phyloP scores from a whole-genome alignment of 768 basidiomycete species.

The Pleurotus djamor region DNA sequence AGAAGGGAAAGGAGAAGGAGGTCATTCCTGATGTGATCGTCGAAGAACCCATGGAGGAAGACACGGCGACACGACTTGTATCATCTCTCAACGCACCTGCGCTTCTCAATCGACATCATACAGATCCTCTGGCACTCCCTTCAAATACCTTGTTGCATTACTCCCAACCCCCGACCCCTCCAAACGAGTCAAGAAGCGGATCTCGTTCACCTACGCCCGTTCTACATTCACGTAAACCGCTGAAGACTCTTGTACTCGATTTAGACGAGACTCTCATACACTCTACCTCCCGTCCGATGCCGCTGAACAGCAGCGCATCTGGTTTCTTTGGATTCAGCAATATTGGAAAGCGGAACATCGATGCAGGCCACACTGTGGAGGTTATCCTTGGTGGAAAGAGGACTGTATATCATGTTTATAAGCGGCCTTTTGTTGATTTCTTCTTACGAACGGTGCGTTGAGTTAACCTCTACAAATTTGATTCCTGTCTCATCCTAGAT shows the following conservation, averaged over 20 bases:
- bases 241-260: slow-evolving; percentile 97
- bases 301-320: slow-evolving; percentile 39
- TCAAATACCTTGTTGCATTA: slow-evolving; percentile 4
- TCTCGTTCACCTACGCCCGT: slow-evolving; percentile 50
- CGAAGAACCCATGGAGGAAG: neutral
- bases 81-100: neutral
- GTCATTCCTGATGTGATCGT: neutral
- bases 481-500: neutral
- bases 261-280: slow-evolving; percentile 99
- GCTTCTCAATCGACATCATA: neutral
- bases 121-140: neutral
- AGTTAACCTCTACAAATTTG: slow-evolving; percentile 5
- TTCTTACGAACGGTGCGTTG: slow-evolving; percentile 79
- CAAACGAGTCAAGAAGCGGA: slow-evolving; percentile 16
- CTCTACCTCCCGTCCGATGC: slow-evolving; percentile 83
- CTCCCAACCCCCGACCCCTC: slow-evolving; percentile 10
- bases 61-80: neutral
- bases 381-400: slow-evolving; percentile 87
- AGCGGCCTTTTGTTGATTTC: slow-evolving; percentile 96
- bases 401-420: slow-evolving; percentile 97
- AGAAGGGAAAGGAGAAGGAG: slow-evolving; percentile 16
- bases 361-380: slow-evolving; percentile 86
- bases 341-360: slow-evolving; percentile 55
- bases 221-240: slow-evolving; percentile 54
- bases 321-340: slow-evolving; percentile 61